Percentiles rank a stretch among this genome's conserved stretches.
phyloP scores from a whole-genome alignment of 2,329 filamentous ascomycete genomes.

The Talaromyces albobiverticillius region DNA sequence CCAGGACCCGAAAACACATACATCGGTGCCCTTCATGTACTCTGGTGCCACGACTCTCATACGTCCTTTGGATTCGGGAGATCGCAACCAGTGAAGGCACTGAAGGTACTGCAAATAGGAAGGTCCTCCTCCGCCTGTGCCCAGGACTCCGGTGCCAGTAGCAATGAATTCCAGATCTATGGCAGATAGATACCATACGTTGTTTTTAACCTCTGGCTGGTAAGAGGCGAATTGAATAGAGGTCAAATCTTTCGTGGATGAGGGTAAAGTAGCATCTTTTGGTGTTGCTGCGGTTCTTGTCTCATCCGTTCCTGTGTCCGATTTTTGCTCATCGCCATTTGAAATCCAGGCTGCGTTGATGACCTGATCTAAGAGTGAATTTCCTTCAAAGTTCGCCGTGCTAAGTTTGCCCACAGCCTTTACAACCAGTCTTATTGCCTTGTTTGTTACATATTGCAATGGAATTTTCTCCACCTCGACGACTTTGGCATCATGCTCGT shows the following conservation, averaged over 20 bases:
- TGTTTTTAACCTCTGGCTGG: constrained; percentile 27
- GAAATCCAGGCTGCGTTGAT: background rate
- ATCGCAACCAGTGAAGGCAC: constrained; percentile 37
- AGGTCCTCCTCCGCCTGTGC: constrained; percentile 40
- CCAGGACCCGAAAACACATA: constrained; percentile 42
- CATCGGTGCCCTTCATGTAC: constrained; percentile 34
- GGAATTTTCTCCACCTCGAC: constrained; percentile 44
- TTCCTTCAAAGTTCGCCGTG: background rate
- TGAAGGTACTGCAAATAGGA: constrained; percentile 48
- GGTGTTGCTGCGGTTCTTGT: background rate
- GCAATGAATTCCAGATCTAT: constrained; percentile 39
- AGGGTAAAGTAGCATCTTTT: constrained; percentile 2
- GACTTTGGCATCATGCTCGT: constrained; percentile 38
- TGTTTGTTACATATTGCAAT: constrained; percentile 34
- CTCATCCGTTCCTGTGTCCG: background rate
- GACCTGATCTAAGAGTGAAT: background rate
- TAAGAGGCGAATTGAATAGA: constrained; percentile 30
- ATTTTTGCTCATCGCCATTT: background rate
- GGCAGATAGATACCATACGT: constrained; percentile 37
- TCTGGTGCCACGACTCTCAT: constrained; percentile 12
- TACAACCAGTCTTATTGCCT: constrained; percentile 31
- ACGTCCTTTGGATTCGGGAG: constrained; percentile 23
- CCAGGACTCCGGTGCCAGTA: constrained; percentile 35
- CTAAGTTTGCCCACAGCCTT: constrained; percentile 40
- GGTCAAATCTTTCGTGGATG: constrained; percentile 21